These are phyloP conservation scores for Aspergillus niger DNA, from an alignment of 2,329 filamentous ascomycete species.

Conservation along the genomic window DNA sequence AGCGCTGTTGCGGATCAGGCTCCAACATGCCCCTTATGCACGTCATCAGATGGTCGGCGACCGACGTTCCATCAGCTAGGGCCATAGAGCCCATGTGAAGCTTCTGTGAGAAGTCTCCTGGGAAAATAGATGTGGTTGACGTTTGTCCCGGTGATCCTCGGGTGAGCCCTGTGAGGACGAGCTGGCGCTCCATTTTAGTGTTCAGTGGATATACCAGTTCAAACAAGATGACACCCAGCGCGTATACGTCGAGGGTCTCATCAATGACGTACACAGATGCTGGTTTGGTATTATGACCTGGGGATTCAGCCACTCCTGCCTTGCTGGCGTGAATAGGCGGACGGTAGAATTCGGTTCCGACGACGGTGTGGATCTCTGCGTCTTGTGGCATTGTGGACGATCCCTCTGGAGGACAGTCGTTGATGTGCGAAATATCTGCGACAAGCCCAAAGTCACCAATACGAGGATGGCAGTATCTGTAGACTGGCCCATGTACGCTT, in stretches of 20 bases:
- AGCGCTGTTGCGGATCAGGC: constrained; percentile 37
- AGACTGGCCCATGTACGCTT: constrained; percentile 24
- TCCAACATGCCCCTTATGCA: constrained; percentile 49
- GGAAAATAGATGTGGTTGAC: constrained; percentile 28
- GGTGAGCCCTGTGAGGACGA: constrained; percentile 46
- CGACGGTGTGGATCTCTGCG: constrained; percentile 44
- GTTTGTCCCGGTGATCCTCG: constrained; percentile 18
- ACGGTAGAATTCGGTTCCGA: constrained; percentile 65
- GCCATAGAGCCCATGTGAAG: constrained; percentile 34
- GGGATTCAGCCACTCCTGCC: neutral
- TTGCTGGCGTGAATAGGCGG: constrained; percentile 42
- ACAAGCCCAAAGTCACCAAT: constrained; percentile 71
- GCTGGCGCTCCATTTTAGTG: constrained; percentile 52
- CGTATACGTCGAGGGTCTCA: constrained; percentile 62
- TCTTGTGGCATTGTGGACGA: constrained; percentile 20
- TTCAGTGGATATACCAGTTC: constrained; percentile 61
- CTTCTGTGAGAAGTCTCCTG: constrained; percentile 41
- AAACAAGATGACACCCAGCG: constrained; percentile 63
- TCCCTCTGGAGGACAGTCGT: constrained; percentile 29
- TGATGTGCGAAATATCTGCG: constrained; percentile 52
- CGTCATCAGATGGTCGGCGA: constrained; percentile 36
- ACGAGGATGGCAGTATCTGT: constrained; percentile 56
- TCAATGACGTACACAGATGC: constrained; percentile 36
- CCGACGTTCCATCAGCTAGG: constrained; percentile 28
- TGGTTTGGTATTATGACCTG: constrained; percentile 15